Evolutionary conservation across 2,329 filamentous ascomycete species (phyloP).

Genomic region (Chaetomium strumarium): DNA sequence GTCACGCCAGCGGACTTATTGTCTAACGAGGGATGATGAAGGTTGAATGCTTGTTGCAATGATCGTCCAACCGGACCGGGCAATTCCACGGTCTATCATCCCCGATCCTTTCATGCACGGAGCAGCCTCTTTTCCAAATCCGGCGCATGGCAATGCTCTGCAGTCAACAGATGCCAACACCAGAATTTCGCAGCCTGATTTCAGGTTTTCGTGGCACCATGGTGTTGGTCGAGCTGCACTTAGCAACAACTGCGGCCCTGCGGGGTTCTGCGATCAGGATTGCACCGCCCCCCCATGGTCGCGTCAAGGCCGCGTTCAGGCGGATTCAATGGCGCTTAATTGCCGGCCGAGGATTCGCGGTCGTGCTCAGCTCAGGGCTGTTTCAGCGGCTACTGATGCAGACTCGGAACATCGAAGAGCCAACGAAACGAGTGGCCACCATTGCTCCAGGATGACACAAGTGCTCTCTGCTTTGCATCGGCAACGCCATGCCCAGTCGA

Average conservation of each 20-base stretch:
- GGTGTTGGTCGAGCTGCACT: background rate
- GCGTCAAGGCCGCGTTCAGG: background rate
- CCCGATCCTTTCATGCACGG: too few relatives aligned
- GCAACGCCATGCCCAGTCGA: background rate
- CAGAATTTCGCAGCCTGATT: too few relatives aligned
- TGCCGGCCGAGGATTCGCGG: slow-evolving; percentile 4
- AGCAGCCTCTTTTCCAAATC: too few relatives aligned
- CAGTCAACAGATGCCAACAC: too few relatives aligned
- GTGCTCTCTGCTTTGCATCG: background rate
- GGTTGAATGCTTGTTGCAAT: background rate
- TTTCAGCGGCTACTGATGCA: slow-evolving; percentile 14
- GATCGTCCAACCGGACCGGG: slow-evolving; percentile 1
- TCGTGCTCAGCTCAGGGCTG: background rate
- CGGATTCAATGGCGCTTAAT: slow-evolving; percentile 8
- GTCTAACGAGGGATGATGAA: slow-evolving; percentile 4
- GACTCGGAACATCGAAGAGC: background rate
- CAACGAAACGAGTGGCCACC: slow-evolving; percentile 8
- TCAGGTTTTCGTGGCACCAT: background rate
- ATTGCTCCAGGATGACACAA: slow-evolving; percentile 5
- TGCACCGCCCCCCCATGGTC: background rate
- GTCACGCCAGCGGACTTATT: background rate
- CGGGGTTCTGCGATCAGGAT: background rate
- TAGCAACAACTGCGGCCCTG: background rate
- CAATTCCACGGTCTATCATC: too few relatives aligned
- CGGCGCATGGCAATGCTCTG: too few relatives aligned